Evolutionary conservation across 176 grass and related monocot genomes (phyloP), one percentile per base, ranked within the genome.

Genomic region (Otatea glauca): DNA sequence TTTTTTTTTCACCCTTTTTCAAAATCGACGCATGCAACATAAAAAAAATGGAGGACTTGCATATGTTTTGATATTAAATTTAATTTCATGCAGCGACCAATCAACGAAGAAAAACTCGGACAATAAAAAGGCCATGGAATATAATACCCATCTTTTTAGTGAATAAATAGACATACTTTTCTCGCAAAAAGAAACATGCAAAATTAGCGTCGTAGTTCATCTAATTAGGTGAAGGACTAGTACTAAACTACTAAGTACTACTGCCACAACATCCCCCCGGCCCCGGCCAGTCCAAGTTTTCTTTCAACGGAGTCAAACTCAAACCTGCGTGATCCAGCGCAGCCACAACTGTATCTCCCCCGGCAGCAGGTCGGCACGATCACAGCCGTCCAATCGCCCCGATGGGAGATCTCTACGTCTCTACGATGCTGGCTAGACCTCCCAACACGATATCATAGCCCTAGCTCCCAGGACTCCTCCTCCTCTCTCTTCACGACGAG

Each of bases 361-460:
- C 32, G 18, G 32, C 81, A 43, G 18, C 81, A 87, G 69, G 89
- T 91, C 81, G 89, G 89, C 89, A 89, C 88, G 69, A 91, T 91
- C 89, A 4, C 81, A 16, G 76, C 85, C 89, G 81, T 91, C 70
- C 81, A 63, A 2, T 53, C 68, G 4, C 11, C 55, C 5, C 63
- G 16, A 29, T 62, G 16, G 70, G 71, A 76, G 55, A 42, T 75
- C 59, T 27, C 81, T 12, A 51, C 70, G 44, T 0, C 1, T 12
- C 18, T 15, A 65, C 23, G 18, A 17, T 18, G 49, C 49, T 51
- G 15, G 56, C 58, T 61, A 10, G 55, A 23, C 32, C 29, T 27
- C 69, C 18, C 70, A 2, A 32, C 6, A 14, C 27, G 51, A 56
- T 27, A 43, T 24, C 34, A 23, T 8, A 56, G 66, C 80, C 88